Evolutionary conservation across 768 basidiomycete genomes (phyloP), one percentile per base, ranked within the genome.

Genomic region (Boletus sensibilis): DNA sequence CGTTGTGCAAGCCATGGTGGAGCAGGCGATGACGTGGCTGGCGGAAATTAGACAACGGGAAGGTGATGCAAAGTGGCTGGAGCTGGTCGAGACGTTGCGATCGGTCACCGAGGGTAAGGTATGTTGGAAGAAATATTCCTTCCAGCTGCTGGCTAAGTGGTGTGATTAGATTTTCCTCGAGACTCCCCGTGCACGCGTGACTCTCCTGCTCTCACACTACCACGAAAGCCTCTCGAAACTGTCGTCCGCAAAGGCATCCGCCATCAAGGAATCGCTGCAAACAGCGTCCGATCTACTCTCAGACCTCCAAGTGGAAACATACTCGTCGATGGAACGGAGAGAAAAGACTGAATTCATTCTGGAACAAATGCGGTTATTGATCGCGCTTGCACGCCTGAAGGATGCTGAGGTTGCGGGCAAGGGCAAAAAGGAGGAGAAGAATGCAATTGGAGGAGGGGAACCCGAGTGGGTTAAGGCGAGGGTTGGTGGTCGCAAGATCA

Each of bases 291-390:
- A 98, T 60, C 76, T 98, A 29, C 80, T 98, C 58, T 88, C 88
- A 23, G 97, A 99, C 56, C 84, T 99, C 3, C 95, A 98, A 76
- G 95, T 99, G 38, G 97, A 99, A 75, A 98, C 97, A 2, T 99
- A 98, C 71, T 98, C 95, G 14, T 94, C 92, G 7, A 98, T 99
- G 97, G 93, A 98, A 61, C 86, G 94, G 57, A 78, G 90, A 67
- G 97, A 99, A 74, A 99, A 99, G 80, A 97, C 94, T 5, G 94
- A 98, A 70, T 98, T 99, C 67, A 91, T 99, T 62, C 76, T 98
- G 42, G 96, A 98, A 73, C 97, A 98, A 73, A 98, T 99, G 94
- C 81, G 97, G 55, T 72, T 98, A 49, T 78, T 95, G 65, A 84
- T 91, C 49, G 79, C 83, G 40, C 83, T 93, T 35, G 92, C 92